Base-by-base conservation (phyloP, 306 rosid genomes). In the Medicago lupulina region DNA sequence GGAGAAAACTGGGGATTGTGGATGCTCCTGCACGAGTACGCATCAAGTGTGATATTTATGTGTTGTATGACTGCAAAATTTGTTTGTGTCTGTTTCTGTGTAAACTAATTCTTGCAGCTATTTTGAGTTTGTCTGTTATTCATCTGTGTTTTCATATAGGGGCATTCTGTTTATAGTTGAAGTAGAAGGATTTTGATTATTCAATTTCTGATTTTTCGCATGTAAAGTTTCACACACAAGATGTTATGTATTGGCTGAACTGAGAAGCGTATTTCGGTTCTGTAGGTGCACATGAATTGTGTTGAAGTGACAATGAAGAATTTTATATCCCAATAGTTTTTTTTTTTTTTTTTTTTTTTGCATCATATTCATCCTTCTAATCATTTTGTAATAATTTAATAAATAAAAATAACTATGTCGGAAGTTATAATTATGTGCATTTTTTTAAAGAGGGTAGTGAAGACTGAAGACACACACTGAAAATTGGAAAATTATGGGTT, bases 21-120 rank as follows among this genome's bases (percentile, higher is more conserved):
- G 65, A 43, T 62, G 77, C 72, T 70, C 46, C 50, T 25, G 46
- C 77, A 61, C 8, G 49, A 71, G 73, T 66, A 78, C 76, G 78
- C 40, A 17, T 76, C 57, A 25, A 64, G 81, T 80, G 85, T 82
- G 71, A 81, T 80, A 76, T 75, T 85, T 82, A 60, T 80, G 77
- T 79, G 92, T 86, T 89, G 91, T 87, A 76, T 85, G 79, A 88
- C 83, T 89, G 80, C 71, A 74, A 70, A 78, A 66, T 70, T 60
- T 76, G 77, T 81, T 79, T 85, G 80, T 47, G 76, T 69, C 78
- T 83, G 80, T 34, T 7, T 34, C 79, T 81, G 69, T 82, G 82
- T 83, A 79, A 80, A 88, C 41, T 49, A 65, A 85, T 78, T 86
- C 86, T 86, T 76, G 76, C 76, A 43, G 88, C 71, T 71, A 39